Base-by-base conservation (phyloP, 805 yeast genomes). In the Yamadazyma takamatsuzukensis region DNA sequence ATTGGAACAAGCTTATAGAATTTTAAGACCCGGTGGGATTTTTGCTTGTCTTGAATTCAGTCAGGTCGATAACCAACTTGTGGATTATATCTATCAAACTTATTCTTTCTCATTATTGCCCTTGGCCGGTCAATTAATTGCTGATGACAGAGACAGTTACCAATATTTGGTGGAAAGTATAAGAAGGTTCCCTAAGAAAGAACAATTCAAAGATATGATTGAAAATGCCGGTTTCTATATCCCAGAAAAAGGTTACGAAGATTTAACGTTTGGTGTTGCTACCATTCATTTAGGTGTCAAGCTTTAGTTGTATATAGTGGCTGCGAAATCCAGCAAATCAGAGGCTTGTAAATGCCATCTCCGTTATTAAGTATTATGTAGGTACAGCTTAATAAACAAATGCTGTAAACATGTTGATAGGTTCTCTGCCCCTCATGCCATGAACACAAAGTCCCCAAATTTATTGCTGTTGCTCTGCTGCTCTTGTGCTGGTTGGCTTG, bases 111-210 rank as follows among this genome's bases (percentile, higher is more conserved):
- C 85, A 36, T 64, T 83, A 30, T 71, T 93, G 45, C 98, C 98
- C 15, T 72, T 90, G 47, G 82, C 94, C 83, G 98, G 98, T 29
- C 96, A 94, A 53, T 74, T 93, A 44, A 76, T 93, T 43, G 97
- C 97, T 24, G 84, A 90, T 51, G 98, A 93, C 58, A 79, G 94
- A 56, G 96, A 89, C 48, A 87, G 96, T 17, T 93, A 93, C 60
- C 97, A 93, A 59, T 93, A 93, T 56, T 70, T 93, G 54, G 97
- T 93, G 8, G 98, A 93, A 63, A 83, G 95, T 45, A 93, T 93
- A 46, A 80, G 82, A 55, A 78, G 78, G 52, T 93, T 93, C 70
- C 98, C 98, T 9, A 70, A 76, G 46, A 97, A 93, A 69, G 95
- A 88, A 48, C 80, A 80, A 29, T 93, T 93, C 64, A 86, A 89